Evolutionary conservation across 495 filamentous ascomycete species (phyloP), one percentile per base, ranked within the genome.

Genomic region (Daldinia grandis): DNA sequence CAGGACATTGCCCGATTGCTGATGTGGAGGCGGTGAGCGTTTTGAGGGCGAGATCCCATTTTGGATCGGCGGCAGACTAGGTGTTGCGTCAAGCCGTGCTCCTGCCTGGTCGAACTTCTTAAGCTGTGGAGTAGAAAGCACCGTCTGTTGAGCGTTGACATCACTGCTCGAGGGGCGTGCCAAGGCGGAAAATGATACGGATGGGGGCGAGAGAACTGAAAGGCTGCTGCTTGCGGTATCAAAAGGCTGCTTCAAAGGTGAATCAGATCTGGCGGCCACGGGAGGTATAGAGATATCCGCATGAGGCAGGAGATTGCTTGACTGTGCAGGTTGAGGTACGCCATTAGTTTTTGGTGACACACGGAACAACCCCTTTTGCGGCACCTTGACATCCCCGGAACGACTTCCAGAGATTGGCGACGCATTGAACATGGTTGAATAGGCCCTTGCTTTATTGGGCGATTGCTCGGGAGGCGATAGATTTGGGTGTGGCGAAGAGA

Each of bases 41-140:
- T 96, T 96, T 42, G 86, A 90, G 4, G 93, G 93, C 17, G 92
- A 94, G 37, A 93, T 78, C 5, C 92, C 92, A 4, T 87, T 89
- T 40, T 82, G 79, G 24, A 82, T 69, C 44, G 91, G 83, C 58
- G 86, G 85, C 71, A 83, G 87, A 75, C 65, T 84, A 44, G 82
- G 75, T 1, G 75, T 72, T 17, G 58, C 40, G 31, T 77, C 73
- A 54, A 73, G 70, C 25, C 57, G 68, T 30, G 47, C 51, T 24
- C 65, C 51, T 58, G 57, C 12, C n/a, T 70, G 67, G 60, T 60
- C 49, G 31, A 70, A 50, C 24, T 60, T 74, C 17, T 76, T 73
- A 28, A 77, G 71, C 47, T 77, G 75, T 30, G 75, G 75, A 42
- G 75, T 77, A 28, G 71, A 53, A 37, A 77, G 58, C 21, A 62